phyloP scores from a whole-genome alignment of 768 basidiomycete genomes.

The Strobilomyces confusus region DNA sequence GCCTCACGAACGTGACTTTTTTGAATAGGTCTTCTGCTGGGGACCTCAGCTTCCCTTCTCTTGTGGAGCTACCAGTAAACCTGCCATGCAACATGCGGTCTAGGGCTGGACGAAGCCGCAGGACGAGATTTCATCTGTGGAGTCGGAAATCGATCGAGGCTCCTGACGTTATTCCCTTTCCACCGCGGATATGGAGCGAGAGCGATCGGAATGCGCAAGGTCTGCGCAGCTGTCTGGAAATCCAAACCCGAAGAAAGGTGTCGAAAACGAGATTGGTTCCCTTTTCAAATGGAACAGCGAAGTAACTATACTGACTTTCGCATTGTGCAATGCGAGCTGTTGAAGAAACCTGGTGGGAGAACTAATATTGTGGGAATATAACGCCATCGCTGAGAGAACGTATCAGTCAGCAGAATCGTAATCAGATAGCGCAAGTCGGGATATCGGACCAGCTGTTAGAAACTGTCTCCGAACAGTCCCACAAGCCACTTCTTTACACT shows the following conservation, averaged over 20 bases:
- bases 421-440: background rate
- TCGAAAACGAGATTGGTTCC: no score
- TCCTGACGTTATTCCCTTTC: background rate
- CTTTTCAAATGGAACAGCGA: no score
- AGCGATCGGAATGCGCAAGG: background rate
- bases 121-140: background rate
- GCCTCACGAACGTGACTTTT: conserved; percentile 1
- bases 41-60: no score
- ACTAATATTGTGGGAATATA: background rate
- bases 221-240: no score
- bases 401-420: background rate
- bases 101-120: background rate
- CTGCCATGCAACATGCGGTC: background rate
- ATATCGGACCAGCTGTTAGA: background rate
- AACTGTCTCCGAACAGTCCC: background rate
- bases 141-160: background rate
- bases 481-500: background rate
- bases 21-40: no score
- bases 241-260: no score
- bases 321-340: no score
- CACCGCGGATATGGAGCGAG: background rate
- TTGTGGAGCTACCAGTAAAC: background rate
- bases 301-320: no score
- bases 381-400: background rate
- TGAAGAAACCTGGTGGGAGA: no score